These are phyloP conservation scores for Amanita phalloides DNA, from an alignment of 768 basidiomycete genomes.

Conservation along the genomic window DNA sequence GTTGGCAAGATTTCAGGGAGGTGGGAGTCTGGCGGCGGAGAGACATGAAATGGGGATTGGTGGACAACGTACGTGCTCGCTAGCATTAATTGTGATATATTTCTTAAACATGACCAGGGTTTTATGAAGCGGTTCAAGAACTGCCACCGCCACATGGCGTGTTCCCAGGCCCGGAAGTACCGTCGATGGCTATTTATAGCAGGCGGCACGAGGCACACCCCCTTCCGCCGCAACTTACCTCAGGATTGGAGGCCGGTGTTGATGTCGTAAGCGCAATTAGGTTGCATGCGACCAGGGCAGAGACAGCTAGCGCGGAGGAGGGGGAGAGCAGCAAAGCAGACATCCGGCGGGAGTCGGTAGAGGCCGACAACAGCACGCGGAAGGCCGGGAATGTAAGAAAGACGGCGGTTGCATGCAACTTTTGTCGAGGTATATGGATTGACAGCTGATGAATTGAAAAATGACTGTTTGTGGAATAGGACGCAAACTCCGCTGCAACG, in stretches of 20 bases:
- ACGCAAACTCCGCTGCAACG: slow-evolving; percentile 70
- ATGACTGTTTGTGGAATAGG: slow-evolving; percentile 24
- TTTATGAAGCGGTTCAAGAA: slow-evolving; percentile 4
- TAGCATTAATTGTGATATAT: neutral
- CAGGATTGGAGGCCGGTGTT: neutral
- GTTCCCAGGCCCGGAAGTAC: slow-evolving; percentile 3
- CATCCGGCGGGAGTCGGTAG: slow-evolving; percentile 16
- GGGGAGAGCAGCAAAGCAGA: slow-evolving; percentile 16
- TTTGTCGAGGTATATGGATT: slow-evolving; percentile 53
- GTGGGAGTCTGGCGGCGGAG: neutral
- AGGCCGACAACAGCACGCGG: slow-evolving; percentile 14
- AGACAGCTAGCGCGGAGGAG: slow-evolving; percentile 1
- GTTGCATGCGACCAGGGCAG: neutral
- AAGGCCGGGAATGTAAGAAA: slow-evolving; percentile 28
- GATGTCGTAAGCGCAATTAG: neutral
- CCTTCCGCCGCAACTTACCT: neutral
- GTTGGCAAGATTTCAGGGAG: neutral
- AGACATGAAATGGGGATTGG: neutral
- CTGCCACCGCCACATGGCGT: slow-evolving; percentile 7
- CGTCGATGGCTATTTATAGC: slow-evolving; percentile 2
- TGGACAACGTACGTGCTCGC: slow-evolving; percentile 1
- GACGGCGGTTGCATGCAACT: slow-evolving; percentile 62
- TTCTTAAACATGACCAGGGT: neutral
- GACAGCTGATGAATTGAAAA: slow-evolving; percentile 3
- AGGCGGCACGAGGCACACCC: slow-evolving; percentile 1